A percentile compares a stretch with the other conserved stretches of the same genome.
Evolutionary conservation across 768 basidiomycete species (phyloP).

Genomic region (Agrocybe pediades): DNA sequence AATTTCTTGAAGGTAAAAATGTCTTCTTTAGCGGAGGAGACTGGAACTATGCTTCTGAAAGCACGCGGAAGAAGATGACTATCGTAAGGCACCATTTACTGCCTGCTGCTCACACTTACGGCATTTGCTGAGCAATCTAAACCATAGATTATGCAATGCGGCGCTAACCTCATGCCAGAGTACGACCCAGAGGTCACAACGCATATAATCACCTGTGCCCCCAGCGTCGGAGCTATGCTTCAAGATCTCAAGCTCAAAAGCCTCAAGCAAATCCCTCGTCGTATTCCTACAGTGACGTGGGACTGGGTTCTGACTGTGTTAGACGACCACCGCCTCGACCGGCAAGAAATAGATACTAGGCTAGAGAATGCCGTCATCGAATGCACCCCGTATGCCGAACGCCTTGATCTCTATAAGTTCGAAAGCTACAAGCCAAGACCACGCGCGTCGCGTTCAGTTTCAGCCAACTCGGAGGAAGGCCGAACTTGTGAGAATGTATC

Average conservation of each 20-base stretch:
- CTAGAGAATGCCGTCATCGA: slow-evolving; percentile 28
- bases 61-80: slow-evolving; percentile 60
- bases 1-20: slow-evolving; percentile 51
- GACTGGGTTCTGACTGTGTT: slow-evolving; percentile 54
- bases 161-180: slow-evolving; percentile 59
- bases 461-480: neutral
- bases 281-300: slow-evolving; percentile 69
- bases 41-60: slow-evolving; percentile 48
- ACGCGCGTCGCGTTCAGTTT: neutral
- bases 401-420: neutral
- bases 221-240: slow-evolving; percentile 28
- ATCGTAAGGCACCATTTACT: slow-evolving; percentile 45
- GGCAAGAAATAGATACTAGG: slow-evolving; percentile 28
- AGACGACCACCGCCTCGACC: slow-evolving; percentile 18
- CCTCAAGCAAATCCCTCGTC: slow-evolving; percentile 59
- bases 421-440: neutral
- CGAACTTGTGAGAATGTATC: neutral
- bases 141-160: slow-evolving; percentile 60
- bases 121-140: slow-evolving; percentile 1
- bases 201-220: slow-evolving; percentile 62
- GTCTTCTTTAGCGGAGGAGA: slow-evolving; percentile 67
- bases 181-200: slow-evolving; percentile 62
- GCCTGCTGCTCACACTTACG: neutral
- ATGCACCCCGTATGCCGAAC: neutral
- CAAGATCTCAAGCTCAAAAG: slow-evolving; percentile 48